Conservation (phyloP, 768 basidiomycete genomes). For the Pleurotus giganteus region DNA sequence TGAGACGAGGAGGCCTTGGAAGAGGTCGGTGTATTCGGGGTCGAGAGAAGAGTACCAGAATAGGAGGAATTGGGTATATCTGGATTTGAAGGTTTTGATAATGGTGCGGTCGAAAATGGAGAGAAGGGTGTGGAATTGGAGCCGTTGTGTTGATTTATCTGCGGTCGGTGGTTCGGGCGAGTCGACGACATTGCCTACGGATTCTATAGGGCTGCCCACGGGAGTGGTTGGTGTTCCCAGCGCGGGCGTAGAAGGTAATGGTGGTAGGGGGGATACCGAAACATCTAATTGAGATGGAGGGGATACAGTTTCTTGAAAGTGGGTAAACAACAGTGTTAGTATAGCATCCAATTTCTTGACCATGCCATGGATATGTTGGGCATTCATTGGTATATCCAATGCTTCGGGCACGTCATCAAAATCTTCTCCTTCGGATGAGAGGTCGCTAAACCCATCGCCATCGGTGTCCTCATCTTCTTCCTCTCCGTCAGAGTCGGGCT, state of each 20-base stretch:
- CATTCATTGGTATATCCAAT: slow-evolving; percentile 50
- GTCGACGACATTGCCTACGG: slow-evolving; percentile 1
- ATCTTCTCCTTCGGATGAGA: slow-evolving; percentile 69
- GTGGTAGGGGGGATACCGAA: slow-evolving; percentile 22
- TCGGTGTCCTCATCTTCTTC: slow-evolving; percentile 41
- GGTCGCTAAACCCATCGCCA: slow-evolving; percentile 62
- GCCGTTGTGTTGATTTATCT: slow-evolving; percentile 38
- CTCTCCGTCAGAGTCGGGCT: slow-evolving; percentile 55
- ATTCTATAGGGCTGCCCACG: not conserved
- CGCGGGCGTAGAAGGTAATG: slow-evolving; percentile 25
- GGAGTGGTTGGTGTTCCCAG: slow-evolving; percentile 21
- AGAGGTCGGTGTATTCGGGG: slow-evolving; percentile 85
- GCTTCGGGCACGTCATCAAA: slow-evolving; percentile 35
- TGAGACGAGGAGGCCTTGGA: slow-evolving; percentile 92
- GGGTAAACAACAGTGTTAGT: slow-evolving; percentile 79
- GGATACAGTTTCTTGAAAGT: slow-evolving; percentile 56
- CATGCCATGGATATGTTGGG: slow-evolving; percentile 80
- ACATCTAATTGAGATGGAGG: slow-evolving; percentile 14
- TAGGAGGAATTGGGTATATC: slow-evolving; percentile 94
- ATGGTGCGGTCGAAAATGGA: slow-evolving; percentile 93
- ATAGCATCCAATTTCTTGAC: slow-evolving; percentile 90
- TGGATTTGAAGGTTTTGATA: slow-evolving; percentile 93
- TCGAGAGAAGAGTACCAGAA: slow-evolving; percentile 96
- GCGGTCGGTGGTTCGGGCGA: slow-evolving; percentile 12
- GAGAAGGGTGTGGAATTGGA: slow-evolving; percentile 85